These are phyloP conservation scores for Digitaria exilis DNA, from an alignment of 202 grass and related monocot genomes.

Conservation along the genomic window DNA sequence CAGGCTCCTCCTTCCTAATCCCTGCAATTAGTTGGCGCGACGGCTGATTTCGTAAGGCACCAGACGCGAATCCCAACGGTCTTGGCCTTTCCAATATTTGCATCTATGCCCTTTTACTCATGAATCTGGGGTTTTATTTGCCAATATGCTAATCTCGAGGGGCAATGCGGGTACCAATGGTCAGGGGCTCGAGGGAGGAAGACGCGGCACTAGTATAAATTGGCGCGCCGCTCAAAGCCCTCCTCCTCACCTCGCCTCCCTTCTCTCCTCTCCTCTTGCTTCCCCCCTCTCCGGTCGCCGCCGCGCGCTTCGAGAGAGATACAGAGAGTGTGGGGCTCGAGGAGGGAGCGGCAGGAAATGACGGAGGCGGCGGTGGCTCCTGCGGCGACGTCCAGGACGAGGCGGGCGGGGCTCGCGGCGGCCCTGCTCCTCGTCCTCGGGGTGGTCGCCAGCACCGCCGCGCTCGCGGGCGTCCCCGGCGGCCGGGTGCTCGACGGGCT, in stretches of 20 bases:
- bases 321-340: not conserved
- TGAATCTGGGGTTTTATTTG: accelerated
- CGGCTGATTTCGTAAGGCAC: not conserved
- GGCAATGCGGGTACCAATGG: constrained; percentile 43
- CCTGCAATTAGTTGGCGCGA: constrained; percentile 30
- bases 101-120: accelerated
- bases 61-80: accelerated
- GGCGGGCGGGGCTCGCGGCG: constrained; percentile 20
- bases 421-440: constrained; percentile 6
- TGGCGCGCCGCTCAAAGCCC: constrained; percentile 38
- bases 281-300: not conserved
- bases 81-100: accelerated
- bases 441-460: not conserved
- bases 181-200: not conserved
- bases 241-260: not conserved
- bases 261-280: not conserved
- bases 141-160: accelerated
- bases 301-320: not conserved
- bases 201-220: constrained; percentile 34
- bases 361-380: constrained; percentile 14
- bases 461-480: not conserved
- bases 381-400: not conserved
- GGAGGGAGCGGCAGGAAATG: constrained; percentile 22
- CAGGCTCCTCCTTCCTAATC: not conserved
- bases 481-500: not conserved